Conservation (phyloP, 2,329 filamentous ascomycete species). For the Orbilia oligospora region DNA sequence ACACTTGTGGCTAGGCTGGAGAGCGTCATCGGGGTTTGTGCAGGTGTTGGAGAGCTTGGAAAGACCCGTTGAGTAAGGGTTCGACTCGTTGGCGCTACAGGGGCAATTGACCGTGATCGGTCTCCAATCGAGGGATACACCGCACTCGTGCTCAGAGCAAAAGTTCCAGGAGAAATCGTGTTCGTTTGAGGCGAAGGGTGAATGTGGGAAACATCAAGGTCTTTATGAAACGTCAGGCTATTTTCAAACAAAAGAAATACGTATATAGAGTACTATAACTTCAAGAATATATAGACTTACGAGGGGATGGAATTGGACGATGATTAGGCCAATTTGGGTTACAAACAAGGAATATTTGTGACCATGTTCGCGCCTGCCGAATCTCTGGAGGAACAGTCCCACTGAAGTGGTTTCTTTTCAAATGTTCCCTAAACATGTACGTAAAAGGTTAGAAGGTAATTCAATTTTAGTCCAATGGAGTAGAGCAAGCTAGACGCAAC, state of each 20-base stretch:
- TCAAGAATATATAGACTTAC: slow-evolving; percentile 15
- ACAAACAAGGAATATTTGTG: slow-evolving; percentile 23
- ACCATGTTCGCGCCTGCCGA: slow-evolving; percentile 12
- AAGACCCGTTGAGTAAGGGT: background rate
- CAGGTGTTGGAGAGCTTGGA: background rate
- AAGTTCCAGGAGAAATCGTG: background rate
- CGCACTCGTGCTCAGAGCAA: background rate
- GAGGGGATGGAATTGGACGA: slow-evolving; percentile 9
- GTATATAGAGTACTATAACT: background rate
- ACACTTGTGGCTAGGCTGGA: background rate
- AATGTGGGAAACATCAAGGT: background rate
- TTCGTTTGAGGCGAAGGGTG: background rate
- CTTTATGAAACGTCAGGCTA: background rate
- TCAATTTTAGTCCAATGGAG: background rate
- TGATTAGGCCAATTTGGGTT: background rate
- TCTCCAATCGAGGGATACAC: background rate
- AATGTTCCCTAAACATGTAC: slow-evolving; percentile 18
- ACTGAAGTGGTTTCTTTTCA: slow-evolving; percentile 31
- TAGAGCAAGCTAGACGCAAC: background rate
- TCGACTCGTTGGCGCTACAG: background rate
- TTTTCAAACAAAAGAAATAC: background rate
- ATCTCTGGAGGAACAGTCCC: background rate
- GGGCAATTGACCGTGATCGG: background rate
- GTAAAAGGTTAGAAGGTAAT: background rate
- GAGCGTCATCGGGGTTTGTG: too few relatives aligned